Base-by-base conservation (phyloP, 129 eudicot species). In the Erigeron canadensis region DNA sequence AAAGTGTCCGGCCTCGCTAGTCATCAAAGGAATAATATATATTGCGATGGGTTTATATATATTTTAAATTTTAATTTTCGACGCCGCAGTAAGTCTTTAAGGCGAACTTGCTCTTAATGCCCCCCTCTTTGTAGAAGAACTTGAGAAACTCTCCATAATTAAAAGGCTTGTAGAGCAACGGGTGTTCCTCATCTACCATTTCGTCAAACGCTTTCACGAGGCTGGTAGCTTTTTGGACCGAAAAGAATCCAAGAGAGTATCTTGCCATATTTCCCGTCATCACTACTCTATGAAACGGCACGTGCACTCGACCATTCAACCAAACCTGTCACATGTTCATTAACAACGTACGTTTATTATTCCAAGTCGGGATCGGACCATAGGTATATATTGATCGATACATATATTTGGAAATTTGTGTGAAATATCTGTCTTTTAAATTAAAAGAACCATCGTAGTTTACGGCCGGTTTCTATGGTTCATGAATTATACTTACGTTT, bases 171-270 rank as follows among this genome's bases (percentile, higher is more conserved):
- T 66, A 85, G 3, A 82, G 80, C 45, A 85, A 55, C 1, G 89
- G 89, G 41, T 82, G 84, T 28, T 79, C 84, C 72, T 85, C 80
- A 43, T 85, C 86, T 7, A 82, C 86, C 77, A 85, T 59, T 74
- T 85, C 89, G 7, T 64, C 60, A 13, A 84, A 84, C 0, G 86
- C 70, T 71, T 82, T 75, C 21, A 85, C 79, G 4, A 73, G 70
- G 51, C 38, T 75, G 9, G 82, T 80, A 9, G 75, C 34, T 65
- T 77, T 82, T 41, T 84, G 84, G 22, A 82, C 70, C 23, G 89
- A 85, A 69, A 85, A 85, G 38, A 81, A 69, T 62, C 82, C 89
- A 7, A 81, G 78, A 1, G 89, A 85, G 73, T 82, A 82, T 67
- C 89, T 72, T 8, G 82, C 66, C 21, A 50, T 57, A 28, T 51